Evolutionary conservation across 2,329 filamentous ascomycete genomes (phyloP), one percentile per base, ranked within the genome.

Genomic region (Canariomyces notabilis): DNA sequence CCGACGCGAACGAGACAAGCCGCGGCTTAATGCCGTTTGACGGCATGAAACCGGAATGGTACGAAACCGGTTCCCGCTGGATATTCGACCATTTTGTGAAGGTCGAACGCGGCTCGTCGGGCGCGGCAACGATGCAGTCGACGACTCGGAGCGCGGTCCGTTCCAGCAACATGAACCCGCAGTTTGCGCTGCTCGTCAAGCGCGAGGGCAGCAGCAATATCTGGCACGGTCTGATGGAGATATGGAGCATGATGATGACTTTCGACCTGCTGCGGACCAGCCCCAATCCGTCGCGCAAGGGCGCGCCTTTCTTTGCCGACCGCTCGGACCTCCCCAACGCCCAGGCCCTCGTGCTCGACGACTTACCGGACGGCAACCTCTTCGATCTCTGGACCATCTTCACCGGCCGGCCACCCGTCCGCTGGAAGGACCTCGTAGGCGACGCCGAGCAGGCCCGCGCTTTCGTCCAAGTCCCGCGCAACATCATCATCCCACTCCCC

Each of bases 401-500:
- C 34, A 58, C 65, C 4, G 53, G 59, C 26, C 56, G 57, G 33
- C 57, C 56, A 5, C 58, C 62, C 16, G 38, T 64, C 8, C 63
- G 65, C 2, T 37, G 65, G 19, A 33, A 42, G 5, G 57, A 66
- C 29, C 37, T 63, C 7, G 34, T 56, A 2, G 38, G 14, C 9
- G 37, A 42, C 42, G 42, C 21, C 21, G 42, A 3, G 33, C 41
- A 2, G 45, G 35, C 9, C 44, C 49, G 32, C 44, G 59, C 29
- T 42, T 37, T 18, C 15, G 23, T 15, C 51, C 58, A 36, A 15
- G 22, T 18, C 5, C 38, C 38, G n/a, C 16, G 26, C 26, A 64
- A 65, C 42, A 23, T 71, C 26, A 64, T 72, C 42, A 48, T 71
- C 16, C 68, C 69, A 1, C 54, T 72, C 3, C 57, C 68, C 9